Base-by-base conservation (phyloP, 169 alveolate genomes). In the Eimeria tenella region DNA sequence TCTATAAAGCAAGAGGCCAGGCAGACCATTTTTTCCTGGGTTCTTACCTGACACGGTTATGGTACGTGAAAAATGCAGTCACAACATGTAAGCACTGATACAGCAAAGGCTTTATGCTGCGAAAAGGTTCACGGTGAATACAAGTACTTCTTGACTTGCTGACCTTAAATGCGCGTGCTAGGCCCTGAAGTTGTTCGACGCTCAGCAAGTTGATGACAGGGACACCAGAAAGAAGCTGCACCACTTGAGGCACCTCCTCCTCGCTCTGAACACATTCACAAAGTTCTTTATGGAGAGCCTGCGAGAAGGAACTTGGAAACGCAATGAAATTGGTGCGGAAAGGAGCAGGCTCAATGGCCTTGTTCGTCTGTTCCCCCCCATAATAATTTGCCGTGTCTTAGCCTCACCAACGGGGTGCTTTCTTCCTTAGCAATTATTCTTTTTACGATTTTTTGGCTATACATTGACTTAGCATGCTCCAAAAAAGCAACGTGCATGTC, bases 131-230 rank as follows among this genome's bases (percentile, higher is more conserved):
- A 31, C 42, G 42, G 42, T 31, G 42, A 31, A 31, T 31, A 31
- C 42, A 31, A 31, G 42, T 31, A 52, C 42, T 15, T 31, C 31
- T 42, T 50, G 58, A 13, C 53, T 23, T 23, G 73, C 93, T 15
- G 15, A 90, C 94, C 94, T 90, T 55, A 71, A 90, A 90, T 52
- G 94, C 94, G 13, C 63, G 49, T 23, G 94, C 83, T 31, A 90
- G 91, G 49, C 31, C 84, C 17, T 63, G 62, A 55, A 90, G 73
- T 21, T 60, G 71, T n/a, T 60, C 84, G 58, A 55, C 70, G 13
- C 63, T 55, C 65, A 90, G 89, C 79, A 90, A 49, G 70, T 90
- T 90, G 73, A 90, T 90, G 75, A 90, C 94, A 9, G 87, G 94
- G 31, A 90, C 94, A 11, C 87, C 75, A 15, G 87, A 73, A 17